These are phyloP conservation scores for Tetrahymena malaccensis DNA, from an alignment of 73 alveolate species.

Conservation along the genomic window DNA sequence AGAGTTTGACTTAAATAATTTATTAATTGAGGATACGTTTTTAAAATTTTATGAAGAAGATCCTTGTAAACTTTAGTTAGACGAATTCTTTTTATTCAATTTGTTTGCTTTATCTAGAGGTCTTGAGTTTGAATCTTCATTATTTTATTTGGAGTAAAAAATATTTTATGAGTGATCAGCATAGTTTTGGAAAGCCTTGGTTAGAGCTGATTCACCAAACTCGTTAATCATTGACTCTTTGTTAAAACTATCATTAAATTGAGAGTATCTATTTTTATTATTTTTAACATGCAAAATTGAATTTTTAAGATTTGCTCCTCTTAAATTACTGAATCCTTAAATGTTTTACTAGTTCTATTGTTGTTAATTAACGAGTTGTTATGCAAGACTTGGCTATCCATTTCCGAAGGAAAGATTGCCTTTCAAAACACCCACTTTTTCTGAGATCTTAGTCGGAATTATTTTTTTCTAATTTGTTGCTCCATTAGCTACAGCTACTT, in stretches of 20 bases:
- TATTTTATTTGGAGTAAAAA: neutral
- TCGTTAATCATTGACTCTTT: neutral
- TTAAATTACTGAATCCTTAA: neutral
- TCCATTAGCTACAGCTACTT: neutral
- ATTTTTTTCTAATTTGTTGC: neutral
- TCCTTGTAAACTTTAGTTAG: neutral
- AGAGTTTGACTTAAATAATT: neutral
- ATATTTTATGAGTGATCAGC: neutral
- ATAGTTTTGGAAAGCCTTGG: neutral
- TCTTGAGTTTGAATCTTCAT: neutral
- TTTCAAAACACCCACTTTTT: neutral
- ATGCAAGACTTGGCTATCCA: neutral
- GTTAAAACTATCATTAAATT: neutral
- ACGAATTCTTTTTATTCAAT: neutral
- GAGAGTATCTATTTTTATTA: neutral
- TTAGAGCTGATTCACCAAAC: neutral
- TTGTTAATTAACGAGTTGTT: neutral
- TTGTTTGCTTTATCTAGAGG: neutral
- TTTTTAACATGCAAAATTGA: neutral
- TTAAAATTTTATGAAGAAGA: neutral
- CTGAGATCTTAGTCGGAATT: neutral
- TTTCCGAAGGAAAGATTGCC: neutral
- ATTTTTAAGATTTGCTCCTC: neutral
- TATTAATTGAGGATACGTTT: neutral
- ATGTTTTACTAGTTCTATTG: neutral